Evolutionary conservation across 2,329 filamentous ascomycete species (phyloP), one percentile per base, ranked within the genome.

Genomic region (Claviceps paspali): DNA sequence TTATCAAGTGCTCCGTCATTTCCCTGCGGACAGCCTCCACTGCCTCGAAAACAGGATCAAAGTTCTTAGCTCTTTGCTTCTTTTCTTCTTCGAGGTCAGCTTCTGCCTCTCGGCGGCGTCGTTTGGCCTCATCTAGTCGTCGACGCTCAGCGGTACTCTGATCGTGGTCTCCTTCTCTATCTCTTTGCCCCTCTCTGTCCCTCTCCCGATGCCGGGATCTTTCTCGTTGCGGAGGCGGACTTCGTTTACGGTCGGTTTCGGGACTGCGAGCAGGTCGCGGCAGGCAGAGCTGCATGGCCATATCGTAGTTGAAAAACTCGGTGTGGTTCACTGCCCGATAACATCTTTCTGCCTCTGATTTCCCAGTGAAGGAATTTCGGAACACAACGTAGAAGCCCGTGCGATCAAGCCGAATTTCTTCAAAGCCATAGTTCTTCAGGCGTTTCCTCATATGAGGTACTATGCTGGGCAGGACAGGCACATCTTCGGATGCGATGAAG

Each of bases 351-450:
- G 85, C 79, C 57, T 95, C 86, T 38, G 78, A 68, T 49, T 86
- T 79, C 3, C 88, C 88, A 7, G 70, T 66, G 38, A 73, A 71
- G 2, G 76, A 83, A 49, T 88, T 80, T 35, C 82, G 75, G 51
- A 98, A 98, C n/a, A 86, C 67, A 36, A 96, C 76, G 54, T 84
- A 96, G 57, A 95, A 98, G 1, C 91, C 91, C 1, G 76, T 80
- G 41, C 75, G 75, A 54, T 98, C 91, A 41, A 82, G 76, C 24
- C 85, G 74, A 36, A 98, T 80, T 35, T 86, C 78, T 45, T 83
- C 77, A 60, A 87, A 84, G 41, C 74, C 68, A 54, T 82, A 94
- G 35, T 78, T 76, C 57, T 88, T 91, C 38, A 96, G 65, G 35
- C 88, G 74, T 57, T 88, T 92, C 61, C 85, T 84, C 62, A 98